These are phyloP conservation scores for Hypoxylon lenormandii DNA, from an alignment of 495 filamentous ascomycete genomes.

Conservation along the genomic window DNA sequence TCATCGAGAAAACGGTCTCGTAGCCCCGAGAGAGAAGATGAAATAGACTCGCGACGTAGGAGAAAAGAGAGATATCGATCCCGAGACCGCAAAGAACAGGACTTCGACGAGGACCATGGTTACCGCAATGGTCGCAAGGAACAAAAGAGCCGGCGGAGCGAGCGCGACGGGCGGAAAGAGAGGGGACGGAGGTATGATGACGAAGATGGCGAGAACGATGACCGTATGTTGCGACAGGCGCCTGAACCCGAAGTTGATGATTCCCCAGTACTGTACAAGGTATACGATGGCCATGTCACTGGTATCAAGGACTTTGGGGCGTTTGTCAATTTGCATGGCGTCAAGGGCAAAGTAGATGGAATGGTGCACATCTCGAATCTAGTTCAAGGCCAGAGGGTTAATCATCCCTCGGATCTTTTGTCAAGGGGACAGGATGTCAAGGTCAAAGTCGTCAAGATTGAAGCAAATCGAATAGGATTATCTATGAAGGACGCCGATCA, in stretches of 20 bases:
- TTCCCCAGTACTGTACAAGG: constrained; percentile 81
- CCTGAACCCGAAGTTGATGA: constrained; percentile 83
- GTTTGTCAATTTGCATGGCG: constrained; percentile 90
- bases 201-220: constrained; percentile 65
- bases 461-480: constrained; percentile 81
- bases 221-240: constrained; percentile 75
- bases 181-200: constrained; percentile 61
- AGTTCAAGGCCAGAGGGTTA: constrained; percentile 85
- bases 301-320: constrained; percentile 95
- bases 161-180: constrained; percentile 60
- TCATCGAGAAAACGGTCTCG: constrained; percentile 74
- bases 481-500: constrained; percentile 99
- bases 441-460: constrained; percentile 90
- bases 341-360: constrained; percentile 89
- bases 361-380: constrained; percentile 97
- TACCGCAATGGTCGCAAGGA: constrained; percentile 47
- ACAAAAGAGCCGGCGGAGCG: constrained; percentile 64
- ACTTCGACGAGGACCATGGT: constrained; percentile 47
- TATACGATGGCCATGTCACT: constrained; percentile 89
- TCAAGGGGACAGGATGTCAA: constrained; percentile 85
- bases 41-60: constrained; percentile 50
- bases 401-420: constrained; percentile 89
- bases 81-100: constrained; percentile 61
- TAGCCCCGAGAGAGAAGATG: constrained; percentile 75
- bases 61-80: constrained; percentile 60